Evolutionary conservation across 2,329 filamentous ascomycete species (phyloP).

Genomic region (Orbilia javanica): DNA sequence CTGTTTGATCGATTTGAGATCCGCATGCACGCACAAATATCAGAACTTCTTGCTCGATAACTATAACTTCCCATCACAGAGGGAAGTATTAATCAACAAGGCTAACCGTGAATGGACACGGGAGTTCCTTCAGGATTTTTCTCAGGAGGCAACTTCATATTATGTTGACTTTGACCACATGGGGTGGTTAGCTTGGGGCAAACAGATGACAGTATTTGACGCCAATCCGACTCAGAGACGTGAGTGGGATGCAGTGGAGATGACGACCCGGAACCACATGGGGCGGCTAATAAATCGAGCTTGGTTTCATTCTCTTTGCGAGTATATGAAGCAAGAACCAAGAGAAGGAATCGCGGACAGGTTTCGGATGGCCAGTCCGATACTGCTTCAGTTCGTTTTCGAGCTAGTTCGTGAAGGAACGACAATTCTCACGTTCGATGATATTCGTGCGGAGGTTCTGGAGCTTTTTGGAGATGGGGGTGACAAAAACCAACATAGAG

Average conservation of each 20-base stretch:
- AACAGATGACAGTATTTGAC: constrained; percentile 83
- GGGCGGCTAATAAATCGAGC: constrained; percentile 81
- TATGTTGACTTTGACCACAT: constrained; percentile 92
- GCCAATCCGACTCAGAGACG: constrained; percentile 76
- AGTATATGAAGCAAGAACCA: constrained; percentile 95
- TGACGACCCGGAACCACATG: constrained; percentile 79
- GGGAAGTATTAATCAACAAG: constrained; percentile 78
- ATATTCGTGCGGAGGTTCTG: constrained; percentile 83
- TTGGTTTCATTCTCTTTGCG: constrained; percentile 90
- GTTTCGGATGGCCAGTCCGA: constrained; percentile 88
- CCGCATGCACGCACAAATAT: constrained; percentile 86
- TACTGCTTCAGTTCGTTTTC: constrained; percentile 88
- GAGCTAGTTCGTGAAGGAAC: constrained; percentile 86
- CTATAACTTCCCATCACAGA: constrained; percentile 80
- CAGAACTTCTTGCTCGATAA: constrained; percentile 86
- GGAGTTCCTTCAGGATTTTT: constrained; percentile 82
- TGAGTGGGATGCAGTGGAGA: constrained; percentile 85
- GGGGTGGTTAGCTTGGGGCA: constrained; percentile 96
- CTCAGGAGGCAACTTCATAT: constrained; percentile 81
- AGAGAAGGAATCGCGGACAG: constrained; percentile 83
- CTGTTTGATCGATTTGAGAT: constrained; percentile 86
- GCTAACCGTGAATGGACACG: constrained; percentile 83
- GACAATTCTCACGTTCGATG: constrained; percentile 83
- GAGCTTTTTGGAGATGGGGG: constrained; percentile 89
- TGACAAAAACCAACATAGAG: constrained; percentile 97